Conservation (phyloP, 768 basidiomycete species). For the Sistotremastrum niveocremeum region DNA sequence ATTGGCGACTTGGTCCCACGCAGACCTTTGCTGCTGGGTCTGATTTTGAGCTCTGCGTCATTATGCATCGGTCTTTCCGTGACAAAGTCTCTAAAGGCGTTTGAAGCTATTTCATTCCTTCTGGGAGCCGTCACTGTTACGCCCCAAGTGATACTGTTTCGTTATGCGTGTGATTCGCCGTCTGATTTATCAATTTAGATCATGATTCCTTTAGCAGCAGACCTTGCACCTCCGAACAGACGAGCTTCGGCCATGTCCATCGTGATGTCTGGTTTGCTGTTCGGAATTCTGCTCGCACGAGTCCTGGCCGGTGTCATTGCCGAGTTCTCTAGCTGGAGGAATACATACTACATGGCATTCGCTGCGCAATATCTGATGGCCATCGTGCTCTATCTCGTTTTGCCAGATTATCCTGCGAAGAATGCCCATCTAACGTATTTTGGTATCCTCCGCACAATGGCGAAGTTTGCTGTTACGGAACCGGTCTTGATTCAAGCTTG, state of each 20-base stretch:
- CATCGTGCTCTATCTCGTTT: conserved; percentile 40
- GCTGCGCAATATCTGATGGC: conserved; percentile 52
- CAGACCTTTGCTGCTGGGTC: conserved; percentile 49
- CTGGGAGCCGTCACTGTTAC: conserved; percentile 60
- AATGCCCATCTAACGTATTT: conserved; percentile 51
- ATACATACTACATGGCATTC: conserved; percentile 68
- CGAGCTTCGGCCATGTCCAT: conserved; percentile 69
- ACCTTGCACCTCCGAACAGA: conserved; percentile 62
- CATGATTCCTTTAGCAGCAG: conserved; percentile 54
- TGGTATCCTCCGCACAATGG: conserved; percentile 65
- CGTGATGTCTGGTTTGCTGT: conserved; percentile 50
- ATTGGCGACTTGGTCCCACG: conserved; percentile 74
- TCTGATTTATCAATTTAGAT: conserved; percentile 38
- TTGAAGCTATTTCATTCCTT: conserved; percentile 58
- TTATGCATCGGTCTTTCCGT: conserved; percentile 63
- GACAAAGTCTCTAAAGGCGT: conserved; percentile 41
- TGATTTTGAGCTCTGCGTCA: conserved; percentile 37
- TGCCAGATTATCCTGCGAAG: conserved; percentile 82
- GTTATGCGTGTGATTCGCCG: too few relatives aligned
- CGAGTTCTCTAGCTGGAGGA: conserved; percentile 55
- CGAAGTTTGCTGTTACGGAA: conserved; percentile 60
- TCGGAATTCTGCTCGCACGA: conserved; percentile 63
- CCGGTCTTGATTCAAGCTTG: conserved; percentile 61
- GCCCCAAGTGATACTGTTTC: conserved; percentile 5
- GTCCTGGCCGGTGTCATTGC: conserved; percentile 67